Evolutionary conservation across 768 basidiomycete species (phyloP).

Genomic region (Kockovaella imperatae): DNA sequence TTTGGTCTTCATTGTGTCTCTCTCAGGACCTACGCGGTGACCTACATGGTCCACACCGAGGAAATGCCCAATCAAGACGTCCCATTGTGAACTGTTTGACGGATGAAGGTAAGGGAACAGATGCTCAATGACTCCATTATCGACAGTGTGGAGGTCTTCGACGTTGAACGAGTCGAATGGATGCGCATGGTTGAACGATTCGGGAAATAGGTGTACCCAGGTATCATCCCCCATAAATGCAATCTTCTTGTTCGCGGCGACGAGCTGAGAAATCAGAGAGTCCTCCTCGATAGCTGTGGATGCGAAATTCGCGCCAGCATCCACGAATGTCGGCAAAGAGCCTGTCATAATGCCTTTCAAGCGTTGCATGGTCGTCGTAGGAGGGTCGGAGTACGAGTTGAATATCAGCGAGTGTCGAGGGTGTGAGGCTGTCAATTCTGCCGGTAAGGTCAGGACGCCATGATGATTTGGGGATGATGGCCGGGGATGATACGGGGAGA

Average conservation of each 20-base stretch:
- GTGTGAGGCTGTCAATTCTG: conserved; percentile 56
- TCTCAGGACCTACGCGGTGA: conserved; percentile 84
- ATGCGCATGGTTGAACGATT: conserved; percentile 68
- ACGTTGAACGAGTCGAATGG: conserved; percentile 98
- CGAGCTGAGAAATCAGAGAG: conserved; percentile 69
- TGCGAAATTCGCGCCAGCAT: conserved; percentile 87
- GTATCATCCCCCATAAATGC: conserved; percentile 97
- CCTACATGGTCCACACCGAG: conserved; percentile 96
- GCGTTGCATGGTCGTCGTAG: conserved; percentile 87
- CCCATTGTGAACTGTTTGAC: conserved; percentile 55
- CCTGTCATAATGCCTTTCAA: conserved; percentile 94
- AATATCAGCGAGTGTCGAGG: conserved; percentile 77
- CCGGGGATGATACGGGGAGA: conserved; percentile 52
- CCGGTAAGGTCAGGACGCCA: conserved; percentile 70
- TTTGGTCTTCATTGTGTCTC: conserved; percentile 76
- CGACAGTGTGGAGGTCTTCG: conserved; percentile 93
- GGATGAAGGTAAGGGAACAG: conserved; percentile 64
- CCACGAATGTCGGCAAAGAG: conserved; percentile 88
- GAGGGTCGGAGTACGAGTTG: conserved; percentile 85
- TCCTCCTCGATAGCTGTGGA: conserved; percentile 80
- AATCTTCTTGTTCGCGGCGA: conserved; percentile 50
- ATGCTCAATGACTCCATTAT: conserved; percentile 76
- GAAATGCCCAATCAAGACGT: conserved; percentile 83
- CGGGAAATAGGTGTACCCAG: conserved; percentile 83
- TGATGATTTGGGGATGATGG: conserved; percentile 57